Conservation (phyloP, 2,329 filamentous ascomycete species). For the Claviceps sp. region DNA sequence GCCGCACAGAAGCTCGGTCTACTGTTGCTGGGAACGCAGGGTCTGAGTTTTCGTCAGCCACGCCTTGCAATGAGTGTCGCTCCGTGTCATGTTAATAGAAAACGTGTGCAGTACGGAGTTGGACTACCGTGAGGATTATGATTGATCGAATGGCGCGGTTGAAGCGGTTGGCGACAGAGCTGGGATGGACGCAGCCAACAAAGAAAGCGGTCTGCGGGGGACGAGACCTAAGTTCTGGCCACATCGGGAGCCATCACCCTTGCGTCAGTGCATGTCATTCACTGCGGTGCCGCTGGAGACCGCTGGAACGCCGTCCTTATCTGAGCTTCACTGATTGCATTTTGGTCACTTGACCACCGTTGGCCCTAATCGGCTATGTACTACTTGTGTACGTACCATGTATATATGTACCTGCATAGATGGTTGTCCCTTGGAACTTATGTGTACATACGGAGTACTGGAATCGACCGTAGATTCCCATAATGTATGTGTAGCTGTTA, state of each 20-base stretch:
- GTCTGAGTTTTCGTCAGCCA: constrained; percentile 2
- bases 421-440: too few species aligned
- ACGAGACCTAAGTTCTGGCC: background rate
- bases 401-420: too few species aligned
- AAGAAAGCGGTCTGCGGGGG: too few species aligned
- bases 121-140: background rate
- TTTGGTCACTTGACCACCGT: too few species aligned
- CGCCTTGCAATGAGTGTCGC: background rate
- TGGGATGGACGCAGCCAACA: background rate
- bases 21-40: constrained; percentile 1
- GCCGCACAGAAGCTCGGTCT: background rate
- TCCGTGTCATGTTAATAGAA: background rate
- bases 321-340: too few species aligned
- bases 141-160: background rate
- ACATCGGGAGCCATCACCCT: constrained; percentile 4
- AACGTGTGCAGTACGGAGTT: background rate
- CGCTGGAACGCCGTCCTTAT: too few species aligned
- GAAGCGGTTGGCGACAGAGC: background rate
- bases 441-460: too few species aligned
- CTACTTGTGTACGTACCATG: too few species aligned
- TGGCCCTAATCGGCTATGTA: too few species aligned
- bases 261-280: constrained; percentile 7
- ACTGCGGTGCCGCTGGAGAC: background rate
- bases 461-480: too few species aligned
- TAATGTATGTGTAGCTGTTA: too few species aligned